These are phyloP conservation scores for Didymella lethalis DNA, from an alignment of 2,329 filamentous ascomycete genomes.

Conservation along the genomic window DNA sequence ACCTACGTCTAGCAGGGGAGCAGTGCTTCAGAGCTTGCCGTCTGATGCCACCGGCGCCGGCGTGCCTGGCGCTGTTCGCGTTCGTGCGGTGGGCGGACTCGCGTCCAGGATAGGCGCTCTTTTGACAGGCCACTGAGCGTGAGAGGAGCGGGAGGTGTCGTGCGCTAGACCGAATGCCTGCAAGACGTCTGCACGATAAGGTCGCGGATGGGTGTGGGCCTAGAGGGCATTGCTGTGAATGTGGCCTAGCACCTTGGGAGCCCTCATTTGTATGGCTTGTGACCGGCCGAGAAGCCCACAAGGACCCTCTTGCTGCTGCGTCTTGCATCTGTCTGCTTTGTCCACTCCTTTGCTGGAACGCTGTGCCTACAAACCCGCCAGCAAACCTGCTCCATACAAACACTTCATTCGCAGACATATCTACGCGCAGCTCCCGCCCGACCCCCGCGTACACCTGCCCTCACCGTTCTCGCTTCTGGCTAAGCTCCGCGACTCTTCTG, in stretches of 20 bases:
- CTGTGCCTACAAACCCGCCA: neutral
- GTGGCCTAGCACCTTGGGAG: slow-evolving; percentile 27
- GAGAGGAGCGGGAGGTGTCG: slow-evolving; percentile 25
- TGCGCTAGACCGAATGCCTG: slow-evolving; percentile 27
- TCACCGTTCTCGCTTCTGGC: slow-evolving; percentile 26
- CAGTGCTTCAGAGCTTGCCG: neutral
- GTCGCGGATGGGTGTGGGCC: slow-evolving; percentile 30
- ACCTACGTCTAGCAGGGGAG: neutral
- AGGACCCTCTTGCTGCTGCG: slow-evolving; percentile 21
- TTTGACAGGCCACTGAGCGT: slow-evolving; percentile 23
- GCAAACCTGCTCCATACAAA: slow-evolving; percentile 1
- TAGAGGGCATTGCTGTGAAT: slow-evolving; percentile 28
- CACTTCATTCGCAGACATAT: neutral
- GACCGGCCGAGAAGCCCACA: slow-evolving; percentile 24
- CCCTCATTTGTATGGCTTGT: slow-evolving; percentile 22
- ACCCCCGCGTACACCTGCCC: slow-evolving; percentile 20
- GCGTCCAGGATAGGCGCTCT: slow-evolving; percentile 13
- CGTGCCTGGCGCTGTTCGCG: slow-evolving; percentile 22
- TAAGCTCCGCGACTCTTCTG: slow-evolving; percentile 25
- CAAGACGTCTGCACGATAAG: slow-evolving; percentile 32
- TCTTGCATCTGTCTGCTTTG: slow-evolving; percentile 18
- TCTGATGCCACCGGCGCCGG: slow-evolving; percentile 6
- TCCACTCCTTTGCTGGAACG: slow-evolving; percentile 9
- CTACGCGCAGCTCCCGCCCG: neutral
- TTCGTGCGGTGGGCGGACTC: slow-evolving; percentile 20